Base-by-base conservation (phyloP, 768 basidiomycete species). In the Gloeostereum incarnatum region DNA sequence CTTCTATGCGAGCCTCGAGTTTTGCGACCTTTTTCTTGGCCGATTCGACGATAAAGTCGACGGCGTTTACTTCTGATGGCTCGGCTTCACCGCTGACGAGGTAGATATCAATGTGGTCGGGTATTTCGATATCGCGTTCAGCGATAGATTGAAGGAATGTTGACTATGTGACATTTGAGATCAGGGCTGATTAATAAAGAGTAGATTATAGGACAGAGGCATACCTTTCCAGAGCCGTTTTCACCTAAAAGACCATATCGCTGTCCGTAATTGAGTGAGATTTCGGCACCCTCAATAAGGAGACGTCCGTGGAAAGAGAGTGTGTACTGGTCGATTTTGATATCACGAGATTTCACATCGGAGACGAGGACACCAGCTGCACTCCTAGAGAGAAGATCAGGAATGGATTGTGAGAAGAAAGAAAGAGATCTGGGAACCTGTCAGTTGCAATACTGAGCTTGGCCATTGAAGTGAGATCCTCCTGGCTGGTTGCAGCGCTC, bases 141-240 rank as follows among this genome's bases (percentile, higher is more conserved):
- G 92, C 90, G 53, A 98, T 78, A 19, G 94, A 96, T 68, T 90
- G 71, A 26, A 81, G 65, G 59, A 81, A 77, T 6, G 82, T 81
- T 6, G 77, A 81, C 78, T 79, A 41, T 17, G 22, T n/a, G 13
- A 35, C 5, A 11, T 18, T n/a, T 13, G 2, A 30, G 17, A 20
- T 17, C 24, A 36, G 35, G 17, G 71, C 69, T 32, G 54, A 54
- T 11, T 35, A 35, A 30, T 30, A 14, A 9, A 29, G 26, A 30
- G 4, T 30, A 35, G 39, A 38, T 5, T 34, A 20, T 34, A 39
- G 31, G 34, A 34, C 0, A 38, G 25, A 17, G 25, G 50, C 65
- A 38, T 45, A 92, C 92, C 80, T 99, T 99, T 66, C 94, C 94
- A n/a, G 88, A 93, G 22, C 94, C 94, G 56, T 99, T 98, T 59